Base-by-base conservation (phyloP, 441 rosid genomes). In the Pelargonium citronellum region DNA sequence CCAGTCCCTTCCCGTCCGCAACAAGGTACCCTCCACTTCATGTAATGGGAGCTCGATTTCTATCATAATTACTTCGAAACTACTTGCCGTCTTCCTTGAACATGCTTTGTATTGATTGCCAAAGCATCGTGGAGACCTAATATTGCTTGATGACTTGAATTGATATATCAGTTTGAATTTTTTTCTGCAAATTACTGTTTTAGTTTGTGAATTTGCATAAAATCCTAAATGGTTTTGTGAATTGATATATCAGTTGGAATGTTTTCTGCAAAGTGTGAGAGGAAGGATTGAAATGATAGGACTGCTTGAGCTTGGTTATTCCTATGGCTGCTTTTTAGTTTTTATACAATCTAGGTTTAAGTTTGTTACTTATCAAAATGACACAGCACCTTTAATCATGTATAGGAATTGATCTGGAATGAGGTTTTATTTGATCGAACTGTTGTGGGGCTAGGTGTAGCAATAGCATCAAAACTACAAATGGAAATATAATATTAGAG, bases 1-100 rank as follows among this genome's bases (percentile, higher is more conserved):
- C 16, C 69, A 75, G 16, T 88, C 98, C 64, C 49, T 83, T 1
- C 65, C 75, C 69, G 85, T 93, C 68, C 94, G 96, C 58, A 87
- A 84, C 85, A 91, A 89, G 98, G 98, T 74, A 16, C 24, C 34
- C 9, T 17, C 8, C 65, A 37, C 4, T 27, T 15, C 74, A 85
- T 74, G 67, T 66, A 13, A 15, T 17, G 17, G 24, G 60, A 19
- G 9, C 62, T 57, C 24, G 24, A 55, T 55, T 55, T 55, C 15
- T 15, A 20, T 55, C 61, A 12, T 16, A 17, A 57, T 2, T 15
- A 20, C 10, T 55, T 55, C 1, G 2, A 7, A 55, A 8, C 62
- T 57, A 7, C 24, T 57, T 10, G 11, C 24, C 10, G 27, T 57
- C 62, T 57, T 57, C 62, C 9, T 2, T 5, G 62, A 3, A 57